Percentiles rank a stretch among this genome's conserved stretches.
Conservation (phyloP, 768 basidiomycete genomes). For the Tylopilus sp. region DNA sequence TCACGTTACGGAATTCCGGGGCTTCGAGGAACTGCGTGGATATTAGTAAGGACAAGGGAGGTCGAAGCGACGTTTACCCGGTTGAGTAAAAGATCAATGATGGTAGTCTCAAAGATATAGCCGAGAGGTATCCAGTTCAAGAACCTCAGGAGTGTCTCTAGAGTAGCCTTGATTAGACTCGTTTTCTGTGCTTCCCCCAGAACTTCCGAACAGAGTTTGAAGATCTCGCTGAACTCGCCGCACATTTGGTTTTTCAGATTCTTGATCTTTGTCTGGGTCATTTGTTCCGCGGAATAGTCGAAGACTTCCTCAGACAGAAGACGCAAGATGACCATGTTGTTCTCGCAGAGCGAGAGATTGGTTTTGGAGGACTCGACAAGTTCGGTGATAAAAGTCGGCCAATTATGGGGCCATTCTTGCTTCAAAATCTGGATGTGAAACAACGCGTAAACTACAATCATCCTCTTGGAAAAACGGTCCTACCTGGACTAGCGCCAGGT, state of each 20-base stretch:
- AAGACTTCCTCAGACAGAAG: slow-evolving; percentile 99
- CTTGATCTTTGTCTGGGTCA: slow-evolving; percentile 98
- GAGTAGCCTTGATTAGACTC: slow-evolving; percentile 87
- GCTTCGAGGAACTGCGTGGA: slow-evolving; percentile 84
- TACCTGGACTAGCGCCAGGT: slow-evolving; percentile 93
- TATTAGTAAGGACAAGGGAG: slow-evolving; percentile 10
- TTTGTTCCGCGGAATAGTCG: slow-evolving; percentile 96
- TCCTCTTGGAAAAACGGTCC: slow-evolving; percentile 16
- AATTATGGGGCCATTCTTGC: slow-evolving; percentile 99
- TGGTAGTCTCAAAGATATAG: slow-evolving; percentile 97
- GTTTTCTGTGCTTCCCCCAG: slow-evolving; percentile 96
- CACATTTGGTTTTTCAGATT: slow-evolving; percentile 98
- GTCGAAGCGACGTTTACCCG: slow-evolving; percentile 56
- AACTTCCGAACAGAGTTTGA: slow-evolving; percentile 95
- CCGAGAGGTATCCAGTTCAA: slow-evolving; percentile 99
- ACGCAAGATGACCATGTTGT: slow-evolving; percentile 99
- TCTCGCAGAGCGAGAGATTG: slow-evolving; percentile 95
- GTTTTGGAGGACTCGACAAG: slow-evolving; percentile 97
- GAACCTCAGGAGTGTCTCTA: slow-evolving; percentile 94
- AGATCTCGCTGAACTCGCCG: slow-evolving; percentile 95
- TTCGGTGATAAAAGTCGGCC: slow-evolving; percentile 97
- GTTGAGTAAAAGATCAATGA: slow-evolving; percentile 90
- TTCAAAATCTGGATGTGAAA: slow-evolving; percentile 74
- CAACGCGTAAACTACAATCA: slow-evolving; percentile 2
- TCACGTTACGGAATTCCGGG: slow-evolving; percentile 95